Conservation (phyloP, 208 protist species). For the Vickermania ingenoplastis region DNA sequence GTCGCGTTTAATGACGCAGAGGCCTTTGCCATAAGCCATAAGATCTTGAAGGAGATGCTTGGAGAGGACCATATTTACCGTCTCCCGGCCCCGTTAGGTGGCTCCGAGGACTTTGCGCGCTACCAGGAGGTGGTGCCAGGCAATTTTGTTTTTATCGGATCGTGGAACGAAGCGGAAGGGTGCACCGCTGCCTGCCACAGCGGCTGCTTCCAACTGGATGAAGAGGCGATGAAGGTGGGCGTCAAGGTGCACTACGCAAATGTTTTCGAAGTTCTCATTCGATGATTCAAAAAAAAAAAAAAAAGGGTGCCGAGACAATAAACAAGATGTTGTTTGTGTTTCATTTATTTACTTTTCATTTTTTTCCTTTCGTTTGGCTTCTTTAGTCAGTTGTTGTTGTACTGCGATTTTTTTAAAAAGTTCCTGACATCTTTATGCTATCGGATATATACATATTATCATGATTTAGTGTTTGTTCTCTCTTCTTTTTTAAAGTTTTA, state of each 20-base stretch:
- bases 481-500: too few relatives aligned
- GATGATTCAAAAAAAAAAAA: too few relatives aligned
- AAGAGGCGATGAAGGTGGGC: conserved; percentile 33
- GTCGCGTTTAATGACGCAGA: conserved; percentile 31
- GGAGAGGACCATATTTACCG: conserved; percentile 14
- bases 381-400: too few relatives aligned
- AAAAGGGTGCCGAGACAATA: too few relatives aligned
- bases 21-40: conserved; percentile 23
- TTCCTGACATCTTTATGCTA: too few relatives aligned
- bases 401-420: too few relatives aligned
- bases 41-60: conserved; percentile 20
- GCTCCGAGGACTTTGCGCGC: conserved; percentile 36
- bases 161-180: conserved; percentile 17
- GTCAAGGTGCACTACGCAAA: conserved; percentile 41
- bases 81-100: conserved; percentile 13
- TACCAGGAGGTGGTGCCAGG: conserved; percentile 19
- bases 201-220: conserved; percentile 36
- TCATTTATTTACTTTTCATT: neutral
- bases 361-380: too few relatives aligned
- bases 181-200: conserved; percentile 28
- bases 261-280: conserved; percentile 40
- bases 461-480: neutral
- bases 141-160: conserved; percentile 37
- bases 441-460: neutral
- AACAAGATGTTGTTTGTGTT: too few relatives aligned